Evolutionary conservation across 139 green algal genomes (phyloP), one percentile per base, ranked within the genome.

Genomic region (Chlorella sp.): DNA sequence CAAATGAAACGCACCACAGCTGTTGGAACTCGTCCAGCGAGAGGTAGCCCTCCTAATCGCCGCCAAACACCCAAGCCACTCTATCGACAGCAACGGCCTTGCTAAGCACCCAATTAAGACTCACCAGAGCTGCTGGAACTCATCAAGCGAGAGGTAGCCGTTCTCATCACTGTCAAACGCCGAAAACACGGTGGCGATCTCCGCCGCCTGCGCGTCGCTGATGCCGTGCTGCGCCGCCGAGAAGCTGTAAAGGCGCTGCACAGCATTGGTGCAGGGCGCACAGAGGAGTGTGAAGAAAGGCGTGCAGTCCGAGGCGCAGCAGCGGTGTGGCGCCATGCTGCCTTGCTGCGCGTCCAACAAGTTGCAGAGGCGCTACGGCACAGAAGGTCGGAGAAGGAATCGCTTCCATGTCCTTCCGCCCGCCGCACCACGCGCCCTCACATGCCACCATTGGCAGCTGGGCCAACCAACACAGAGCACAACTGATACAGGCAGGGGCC

Each of bases 211-310:
- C 14, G 82, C 73, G 30, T 93, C 89, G 34, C 56, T 93, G 20
- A 97, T 86, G 22, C 90, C 89, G 51, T 91, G 94, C 54, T 90
- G 84, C 0, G 86, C 76, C 0, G 91, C 86, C 5, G 94, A 73
- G 64, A 96, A 97, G 68, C 91, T 92, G 62, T 91, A 92, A 24
- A 88, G 26, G 32, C 95, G 87, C 83, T 93, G 38, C 76, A 54
- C 4, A 44, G 28, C 36, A 58, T 38, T 7, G 8, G 62, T 70
- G 62, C 62, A 70, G 24, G 62, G 5, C 38, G 62, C 24, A 19
- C 1, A 28, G 24, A 2, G 58, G 11, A 62, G 43, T 6, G 20
- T 36, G 20, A 3, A 77, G 72, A 60, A 41, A 14, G 3, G 43
- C 6, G 4, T 32, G 6, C 11, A 73, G 32, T 13, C 19, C 43